Evolutionary conservation across 2,329 filamentous ascomycete species (phyloP).

Genomic region (Fonsecaea pedrosoi): DNA sequence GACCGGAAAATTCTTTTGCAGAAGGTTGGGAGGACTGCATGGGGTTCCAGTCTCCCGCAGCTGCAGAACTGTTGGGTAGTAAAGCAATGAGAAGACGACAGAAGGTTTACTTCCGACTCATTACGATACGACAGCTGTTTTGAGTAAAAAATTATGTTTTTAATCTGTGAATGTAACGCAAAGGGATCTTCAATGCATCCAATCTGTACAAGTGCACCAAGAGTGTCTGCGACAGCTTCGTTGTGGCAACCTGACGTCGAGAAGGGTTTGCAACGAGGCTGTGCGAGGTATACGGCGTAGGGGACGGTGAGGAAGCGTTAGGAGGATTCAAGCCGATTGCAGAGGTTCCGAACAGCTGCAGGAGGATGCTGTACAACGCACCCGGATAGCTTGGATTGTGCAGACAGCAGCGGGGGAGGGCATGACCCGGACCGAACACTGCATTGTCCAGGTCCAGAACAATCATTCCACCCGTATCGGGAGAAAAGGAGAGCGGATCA

Average conservation of each 20-base stretch:
- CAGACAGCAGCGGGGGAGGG: neutral
- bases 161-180: conserved; percentile 24
- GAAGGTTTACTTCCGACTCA: neutral
- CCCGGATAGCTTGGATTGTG: neutral
- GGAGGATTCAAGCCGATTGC: conserved; percentile 2
- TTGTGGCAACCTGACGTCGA: neutral
- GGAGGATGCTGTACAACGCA: conserved; percentile 13
- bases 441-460: neutral
- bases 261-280: conserved; percentile 24
- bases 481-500: neutral
- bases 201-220: neutral
- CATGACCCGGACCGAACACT: neutral
- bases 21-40: conserved; percentile 14
- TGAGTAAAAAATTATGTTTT: conserved; percentile 22
- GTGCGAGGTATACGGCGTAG: conserved; percentile 22
- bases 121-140: conserved; percentile 24
- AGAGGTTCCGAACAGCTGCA: conserved; percentile 16
- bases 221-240: neutral
- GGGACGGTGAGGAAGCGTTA: conserved; percentile 24
- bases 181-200: neutral
- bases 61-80: conserved; percentile 7
- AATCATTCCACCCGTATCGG: conserved; percentile 12
- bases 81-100: neutral
- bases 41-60: conserved; percentile 9
- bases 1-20: conserved; percentile 8